Evolutionary conservation across 305 asterid species (phyloP), one percentile per base, ranked within the genome.

Genomic region (Fraxinus ornus): DNA sequence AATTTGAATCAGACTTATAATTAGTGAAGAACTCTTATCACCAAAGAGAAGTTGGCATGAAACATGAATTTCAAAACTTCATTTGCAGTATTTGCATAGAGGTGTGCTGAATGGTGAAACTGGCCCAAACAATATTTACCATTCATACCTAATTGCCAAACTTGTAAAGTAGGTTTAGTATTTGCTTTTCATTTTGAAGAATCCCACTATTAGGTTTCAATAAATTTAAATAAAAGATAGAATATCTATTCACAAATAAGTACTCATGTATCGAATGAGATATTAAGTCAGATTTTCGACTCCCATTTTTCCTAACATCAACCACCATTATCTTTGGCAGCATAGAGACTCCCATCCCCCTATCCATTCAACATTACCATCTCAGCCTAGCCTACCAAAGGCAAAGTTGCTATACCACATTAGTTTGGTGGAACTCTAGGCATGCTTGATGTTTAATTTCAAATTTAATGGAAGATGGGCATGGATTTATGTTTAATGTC

Each of bases 401-500:
- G 72, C 33, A 64, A 64, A 8, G 13, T 64, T 64, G 15, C 72
- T 22, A 64, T 64, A 10, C 30, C 72, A 64, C 30, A 26, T 22
- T 64, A 64, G 15, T 26, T 21, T 17, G 72, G 72, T 7, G 15
- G 71, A 62, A 22, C 71, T 62, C 72, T 30, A 12, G 19, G 21
- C 75, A 68, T 68, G 19, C 21, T 26, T 68, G 75, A 28, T 13
- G 37, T 28, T 68, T 26, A 19, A 24, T 68, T 24, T 4, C 9
- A 70, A 28, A 13, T 28, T 70, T 70, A n/a, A 4, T 28, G 41
- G 37, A 28, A 70, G 39, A 70, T 70, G 39, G 39, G 21, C 22
- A 70, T 13, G 37, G 21, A 70, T 70, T 66, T 4, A 30, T 15
- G 41, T 30, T 28, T 28, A 35, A 70, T 22, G 88, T 76, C 90